Evolutionary conservation across 2,329 filamentous ascomycete genomes (phyloP), one percentile per base, ranked within the genome.

Genomic region (Onygena corvina): DNA sequence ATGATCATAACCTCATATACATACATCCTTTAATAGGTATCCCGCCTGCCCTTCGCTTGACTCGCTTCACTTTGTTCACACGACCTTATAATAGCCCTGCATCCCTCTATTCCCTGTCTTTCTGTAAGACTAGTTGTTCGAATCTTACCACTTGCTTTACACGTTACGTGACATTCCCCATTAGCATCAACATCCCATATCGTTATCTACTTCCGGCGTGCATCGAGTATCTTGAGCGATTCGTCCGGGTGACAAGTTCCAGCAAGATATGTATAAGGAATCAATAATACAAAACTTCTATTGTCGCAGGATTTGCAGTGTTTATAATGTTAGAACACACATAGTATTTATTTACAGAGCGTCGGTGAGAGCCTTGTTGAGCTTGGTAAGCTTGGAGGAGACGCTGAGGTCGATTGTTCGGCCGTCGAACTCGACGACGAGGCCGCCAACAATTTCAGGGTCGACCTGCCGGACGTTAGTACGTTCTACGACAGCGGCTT

Each of bases 341-440:
- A 11, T 12, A 47, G 14, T 40, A 44, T 18, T 38, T 66, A 69
- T 88, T 86, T 94, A 98, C 85, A 98, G 77, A 71, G 84, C 79
- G 74, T 98, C 92, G 61, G 79, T 89, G 67, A 98, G 84, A 69
- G 94, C 83, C 84, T 96, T 98, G 86, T 98, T 98, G 80, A 98
- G 86, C 81, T 88, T 94, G 69, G 86, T 79, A 71, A 98, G 84
- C 79, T 90, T 93, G 68, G 85, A 77, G 46, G 90, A 90, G 64
- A 98, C 89, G 72, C 84, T 92, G 61, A 95, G 84, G 73, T 98
- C 92, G 67, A 98, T 94, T 69, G 90, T 96, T 67, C 90, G 85
- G 78, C 96, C 90, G 64, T 89, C 90, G 60, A 96, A 84, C 75
- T 96, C 90, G 65, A 98, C 90, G 58, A 98, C 73, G 59, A 98